Percentiles rank a stretch among this genome's conserved stretches.
Evolutionary conservation across 805 yeast species (phyloP).

Genomic region (Saccharomyces kudriavzevii): DNA sequence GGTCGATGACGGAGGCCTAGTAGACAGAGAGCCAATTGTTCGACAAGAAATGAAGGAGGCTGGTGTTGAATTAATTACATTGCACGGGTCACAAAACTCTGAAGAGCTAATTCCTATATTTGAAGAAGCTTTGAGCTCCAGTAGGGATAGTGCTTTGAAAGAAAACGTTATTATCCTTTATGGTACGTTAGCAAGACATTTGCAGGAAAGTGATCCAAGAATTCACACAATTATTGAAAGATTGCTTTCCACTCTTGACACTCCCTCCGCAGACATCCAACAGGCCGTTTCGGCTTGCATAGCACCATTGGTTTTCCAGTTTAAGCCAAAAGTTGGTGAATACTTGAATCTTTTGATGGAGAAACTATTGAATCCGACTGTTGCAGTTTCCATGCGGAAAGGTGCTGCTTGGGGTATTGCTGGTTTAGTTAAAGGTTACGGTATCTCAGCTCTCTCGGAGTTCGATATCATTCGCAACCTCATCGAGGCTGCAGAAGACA

Average conservation of each 20-base stretch:
- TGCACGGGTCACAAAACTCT: slow-evolving; percentile 58
- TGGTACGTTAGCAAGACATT: slow-evolving; percentile 85
- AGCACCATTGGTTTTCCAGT: slow-evolving; percentile 66
- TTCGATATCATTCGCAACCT: slow-evolving; percentile 69
- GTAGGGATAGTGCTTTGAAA: slow-evolving; percentile 41
- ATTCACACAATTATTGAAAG: slow-evolving; percentile 57
- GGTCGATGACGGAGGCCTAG: slow-evolving; percentile 55
- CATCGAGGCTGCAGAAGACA: slow-evolving; percentile 80
- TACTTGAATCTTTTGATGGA: slow-evolving; percentile 54
- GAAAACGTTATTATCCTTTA: slow-evolving; percentile 80
- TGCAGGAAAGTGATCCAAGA: slow-evolving; percentile 58
- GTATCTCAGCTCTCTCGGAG: slow-evolving; percentile 67
- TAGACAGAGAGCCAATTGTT: slow-evolving; percentile 65
- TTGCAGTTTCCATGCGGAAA: slow-evolving; percentile 47
- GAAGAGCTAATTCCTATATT: slow-evolving; percentile 75
- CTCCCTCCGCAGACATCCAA: slow-evolving; percentile 88
- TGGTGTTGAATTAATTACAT: slow-evolving; percentile 65
- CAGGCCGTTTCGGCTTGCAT: slow-evolving; percentile 79
- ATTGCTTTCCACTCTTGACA: slow-evolving; percentile 64
- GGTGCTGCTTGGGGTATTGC: slow-evolving; percentile 97
- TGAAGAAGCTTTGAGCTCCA: slow-evolving; percentile 47
- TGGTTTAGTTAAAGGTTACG: slow-evolving; percentile 86
- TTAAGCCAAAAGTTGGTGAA: slow-evolving; percentile 41
- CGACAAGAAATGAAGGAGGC: slow-evolving; percentile 82
- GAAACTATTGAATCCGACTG: slow-evolving; percentile 43